Conservation (phyloP, 2,329 filamentous ascomycete species). For the Botrytis paeoniae region DNA sequence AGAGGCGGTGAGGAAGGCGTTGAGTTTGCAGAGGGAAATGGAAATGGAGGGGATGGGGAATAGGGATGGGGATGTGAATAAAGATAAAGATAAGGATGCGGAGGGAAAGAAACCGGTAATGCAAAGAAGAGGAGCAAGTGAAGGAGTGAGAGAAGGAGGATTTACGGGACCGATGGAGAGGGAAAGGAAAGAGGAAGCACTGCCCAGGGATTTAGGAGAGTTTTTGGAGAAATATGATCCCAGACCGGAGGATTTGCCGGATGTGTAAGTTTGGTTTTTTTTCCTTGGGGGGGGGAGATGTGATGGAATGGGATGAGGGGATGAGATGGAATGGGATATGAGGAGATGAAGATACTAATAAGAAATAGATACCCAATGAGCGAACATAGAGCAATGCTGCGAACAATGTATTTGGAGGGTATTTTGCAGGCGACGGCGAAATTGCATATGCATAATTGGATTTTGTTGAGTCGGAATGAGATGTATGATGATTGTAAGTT, state of each 20-base stretch:
- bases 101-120: neutral
- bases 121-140: constrained; percentile 3
- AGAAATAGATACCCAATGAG: constrained; percentile 11
- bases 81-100: neutral
- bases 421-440: constrained; percentile 23
- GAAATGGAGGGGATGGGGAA: too few species aligned
- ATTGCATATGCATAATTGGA: constrained; percentile 26
- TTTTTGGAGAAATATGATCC: constrained; percentile 27
- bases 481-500: constrained; percentile 22
- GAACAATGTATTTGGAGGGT: constrained; percentile 24
- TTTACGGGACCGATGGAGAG: neutral
- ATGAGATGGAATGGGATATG: too few species aligned
- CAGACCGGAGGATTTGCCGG: neutral
- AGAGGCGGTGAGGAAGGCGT: neutral
- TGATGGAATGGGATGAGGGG: too few species aligned
- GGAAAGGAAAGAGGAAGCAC: too few species aligned
- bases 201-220: constrained; percentile 6
- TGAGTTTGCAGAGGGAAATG: neutral
- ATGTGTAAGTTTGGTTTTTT: neutral
- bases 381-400: constrained; percentile 21
- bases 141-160: neutral
- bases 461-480: constrained; percentile 24
- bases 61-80: too few species aligned
- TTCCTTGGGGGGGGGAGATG: neutral
- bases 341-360: neutral